Evolutionary conservation across 257 asterid genomes (phyloP).

Genomic region (Gynochthodes officinalis): DNA sequence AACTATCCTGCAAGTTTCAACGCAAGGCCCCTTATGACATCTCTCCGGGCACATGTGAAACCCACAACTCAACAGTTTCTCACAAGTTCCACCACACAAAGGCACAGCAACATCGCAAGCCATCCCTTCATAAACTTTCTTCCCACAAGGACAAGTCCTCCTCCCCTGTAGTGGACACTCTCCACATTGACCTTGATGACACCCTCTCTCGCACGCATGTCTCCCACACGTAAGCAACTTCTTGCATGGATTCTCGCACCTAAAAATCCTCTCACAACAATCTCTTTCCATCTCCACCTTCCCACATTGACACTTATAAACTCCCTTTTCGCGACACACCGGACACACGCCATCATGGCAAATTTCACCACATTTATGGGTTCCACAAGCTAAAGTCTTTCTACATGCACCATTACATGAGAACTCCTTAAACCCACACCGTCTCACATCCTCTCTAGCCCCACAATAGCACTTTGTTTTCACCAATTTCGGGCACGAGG

Average conservation of each 20-base stretch:
- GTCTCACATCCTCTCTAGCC: slow-evolving; percentile 61
- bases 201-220: slow-evolving; percentile 76
- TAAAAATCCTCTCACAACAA: slow-evolving; percentile 68
- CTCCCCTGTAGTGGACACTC: slow-evolving; percentile 81
- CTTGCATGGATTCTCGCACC: slow-evolving; percentile 67
- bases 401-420: slow-evolving; percentile 60
- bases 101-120: slow-evolving; percentile 73
- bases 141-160: slow-evolving; percentile 92
- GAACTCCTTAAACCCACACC: slow-evolving; percentile 84
- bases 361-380: slow-evolving; percentile 61
- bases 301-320: slow-evolving; percentile 69
- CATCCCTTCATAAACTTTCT: slow-evolving; percentile 70
- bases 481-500: slow-evolving; percentile 83
- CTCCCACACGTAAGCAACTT: slow-evolving; percentile 68
- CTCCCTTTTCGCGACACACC: slow-evolving; percentile 52
- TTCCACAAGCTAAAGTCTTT: slow-evolving; percentile 54
- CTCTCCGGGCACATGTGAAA: slow-evolving; percentile 88
- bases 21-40: slow-evolving; percentile 83
- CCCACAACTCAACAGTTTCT: slow-evolving; percentile 67
- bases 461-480: slow-evolving; percentile 72
- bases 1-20: slow-evolving; percentile 65
- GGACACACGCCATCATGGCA: slow-evolving; percentile 84
- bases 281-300: slow-evolving; percentile 58
- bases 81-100: slow-evolving; percentile 78
- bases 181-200: slow-evolving; percentile 80